These are phyloP conservation scores for Magnusiomyces sp. DNA, from an alignment of 1,139 yeast genomes.

Conservation along the genomic window DNA sequence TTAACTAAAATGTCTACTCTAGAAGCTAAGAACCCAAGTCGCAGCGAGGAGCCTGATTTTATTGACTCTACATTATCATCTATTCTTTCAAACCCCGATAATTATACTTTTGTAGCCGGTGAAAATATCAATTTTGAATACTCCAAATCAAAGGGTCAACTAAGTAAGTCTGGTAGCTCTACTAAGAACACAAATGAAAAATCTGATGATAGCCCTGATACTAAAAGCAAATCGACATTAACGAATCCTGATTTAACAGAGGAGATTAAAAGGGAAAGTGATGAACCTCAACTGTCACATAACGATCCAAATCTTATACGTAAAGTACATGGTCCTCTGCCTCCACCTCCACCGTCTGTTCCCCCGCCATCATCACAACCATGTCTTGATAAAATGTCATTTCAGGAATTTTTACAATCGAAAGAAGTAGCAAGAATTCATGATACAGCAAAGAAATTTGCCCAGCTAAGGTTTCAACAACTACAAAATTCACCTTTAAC, in stretches of 20 bases:
- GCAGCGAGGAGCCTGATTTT: not conserved
- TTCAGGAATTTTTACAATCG: conserved; percentile 11
- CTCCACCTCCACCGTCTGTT: conserved; percentile 2
- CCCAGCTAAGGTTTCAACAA: conserved; percentile 1
- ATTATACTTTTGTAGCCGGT: conserved; percentile 39
- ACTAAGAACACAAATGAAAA: too few species aligned
- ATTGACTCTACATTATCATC: not conserved
- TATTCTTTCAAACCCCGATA: conserved; percentile 17
- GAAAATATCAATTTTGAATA: conserved; percentile 56
- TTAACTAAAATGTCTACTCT: not conserved
- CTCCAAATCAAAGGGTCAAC: conserved; percentile 11
- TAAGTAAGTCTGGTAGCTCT: too few species aligned
- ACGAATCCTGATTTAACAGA: too few species aligned
- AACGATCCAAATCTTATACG: conserved; percentile 6
- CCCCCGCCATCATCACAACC: conserved; percentile 8
- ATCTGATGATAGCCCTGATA: too few species aligned
- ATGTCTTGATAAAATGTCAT: conserved; percentile 8
- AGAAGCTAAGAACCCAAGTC: not conserved
- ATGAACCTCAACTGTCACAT: conserved; percentile 9
- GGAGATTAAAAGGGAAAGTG: too few species aligned
- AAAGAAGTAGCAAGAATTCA: conserved; percentile 15
- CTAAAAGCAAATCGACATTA: too few species aligned
- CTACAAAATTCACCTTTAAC: conserved; percentile 3
- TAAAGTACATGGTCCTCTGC: not conserved
- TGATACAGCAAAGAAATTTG: conserved; percentile 5